These are phyloP conservation scores for Globisporangium echinulatum DNA, from an alignment of 352 stramenopile genomes.

Conservation along the genomic window DNA sequence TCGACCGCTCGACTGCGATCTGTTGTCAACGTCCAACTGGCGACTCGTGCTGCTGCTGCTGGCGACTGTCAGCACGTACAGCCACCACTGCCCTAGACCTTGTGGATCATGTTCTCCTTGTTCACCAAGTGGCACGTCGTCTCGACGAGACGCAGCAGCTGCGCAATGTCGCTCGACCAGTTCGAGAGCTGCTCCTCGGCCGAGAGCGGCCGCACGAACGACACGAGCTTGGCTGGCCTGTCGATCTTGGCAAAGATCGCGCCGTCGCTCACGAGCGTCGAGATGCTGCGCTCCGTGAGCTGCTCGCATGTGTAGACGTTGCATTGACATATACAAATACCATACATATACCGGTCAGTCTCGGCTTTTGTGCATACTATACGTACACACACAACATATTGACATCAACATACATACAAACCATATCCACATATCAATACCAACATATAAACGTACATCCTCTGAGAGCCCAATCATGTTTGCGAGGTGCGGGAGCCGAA, in stretches of 20 bases:
- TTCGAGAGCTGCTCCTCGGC: conserved; percentile 93
- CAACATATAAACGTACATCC: conserved; percentile 46
- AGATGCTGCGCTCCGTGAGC: conserved; percentile 74
- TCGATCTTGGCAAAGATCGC: conserved; percentile 97
- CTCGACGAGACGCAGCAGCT: conserved; percentile 95
- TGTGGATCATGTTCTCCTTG: conserved; percentile 98
- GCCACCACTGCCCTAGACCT: conserved; percentile 45
- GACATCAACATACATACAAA: not conserved
- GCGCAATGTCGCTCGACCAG: conserved; percentile 95
- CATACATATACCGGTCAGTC: too few relatives aligned
- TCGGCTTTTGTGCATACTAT: not conserved
- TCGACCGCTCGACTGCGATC: not conserved
- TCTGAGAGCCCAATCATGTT: conserved; percentile 91
- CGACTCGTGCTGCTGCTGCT: not conserved
- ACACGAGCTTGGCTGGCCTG: conserved; percentile 94
- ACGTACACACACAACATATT: not conserved
- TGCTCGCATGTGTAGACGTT: conserved; percentile 9
- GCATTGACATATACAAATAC: too few relatives aligned
- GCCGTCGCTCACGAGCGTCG: conserved; percentile 90
- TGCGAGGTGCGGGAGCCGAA: conserved; percentile 90
- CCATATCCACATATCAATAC: not conserved
- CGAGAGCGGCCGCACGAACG: conserved; percentile 87
- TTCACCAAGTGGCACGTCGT: conserved; percentile 98
- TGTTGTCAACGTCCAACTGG: not conserved
- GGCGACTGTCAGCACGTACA: too few relatives aligned